Percentiles rank a stretch among this genome's conserved stretches.
These are phyloP conservation scores for Lactarius hengduanensis DNA, from an alignment of 768 basidiomycete species.

Conservation along the genomic window DNA sequence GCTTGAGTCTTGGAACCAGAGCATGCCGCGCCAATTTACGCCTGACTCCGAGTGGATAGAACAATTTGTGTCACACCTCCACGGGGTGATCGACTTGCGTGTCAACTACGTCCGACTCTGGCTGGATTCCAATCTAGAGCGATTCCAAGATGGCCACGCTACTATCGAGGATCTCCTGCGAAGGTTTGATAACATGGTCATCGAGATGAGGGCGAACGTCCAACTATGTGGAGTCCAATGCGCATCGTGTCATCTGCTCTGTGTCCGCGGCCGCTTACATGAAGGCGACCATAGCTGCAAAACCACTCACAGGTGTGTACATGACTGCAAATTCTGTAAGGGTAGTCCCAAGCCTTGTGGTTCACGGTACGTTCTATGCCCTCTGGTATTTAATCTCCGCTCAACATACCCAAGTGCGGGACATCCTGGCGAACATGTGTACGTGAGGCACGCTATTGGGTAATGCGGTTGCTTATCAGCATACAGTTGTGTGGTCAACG, in stretches of 20 bases:
- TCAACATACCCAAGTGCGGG: constrained; percentile 48
- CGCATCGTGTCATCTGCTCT: constrained; percentile 46
- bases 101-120: constrained; percentile 50
- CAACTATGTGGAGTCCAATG: constrained; percentile 54
- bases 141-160: constrained; percentile 47
- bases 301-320: constrained; percentile 48
- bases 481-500: constrained; percentile 48
- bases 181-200: constrained; percentile 41
- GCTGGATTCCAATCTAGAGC: constrained; percentile 48
- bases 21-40: constrained; percentile 36
- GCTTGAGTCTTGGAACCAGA: constrained; percentile 36
- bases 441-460: constrained; percentile 21
- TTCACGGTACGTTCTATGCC: constrained; percentile 41
- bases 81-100: constrained; percentile 42
- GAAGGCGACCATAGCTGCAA: constrained; percentile 48
- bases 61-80: constrained; percentile 41
- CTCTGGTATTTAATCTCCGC: neutral
- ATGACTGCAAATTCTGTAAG: constrained; percentile 45
- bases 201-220: constrained; percentile 47
- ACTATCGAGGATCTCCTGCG: constrained; percentile 47
- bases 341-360: constrained; percentile 41
- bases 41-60: constrained; percentile 45
- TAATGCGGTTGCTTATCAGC: neutral
- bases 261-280: constrained; percentile 48
- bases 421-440: constrained; percentile 57